These are phyloP conservation scores for Debaryomyces maramus DNA, from an alignment of 805 yeast species.

Conservation along the genomic window DNA sequence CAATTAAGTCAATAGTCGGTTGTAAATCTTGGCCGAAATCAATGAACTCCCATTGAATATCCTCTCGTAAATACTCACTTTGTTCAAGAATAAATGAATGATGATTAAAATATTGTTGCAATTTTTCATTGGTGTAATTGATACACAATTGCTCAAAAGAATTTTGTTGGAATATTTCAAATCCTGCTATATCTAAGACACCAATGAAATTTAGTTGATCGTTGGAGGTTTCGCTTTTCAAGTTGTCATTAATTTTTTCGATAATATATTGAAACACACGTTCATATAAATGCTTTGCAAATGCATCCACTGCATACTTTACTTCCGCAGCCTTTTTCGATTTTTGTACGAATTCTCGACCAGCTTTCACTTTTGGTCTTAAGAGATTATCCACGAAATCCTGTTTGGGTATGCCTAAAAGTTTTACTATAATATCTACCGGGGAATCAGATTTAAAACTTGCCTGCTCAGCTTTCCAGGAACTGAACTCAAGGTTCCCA, in stretches of 20 bases:
- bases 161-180: constrained; percentile 57
- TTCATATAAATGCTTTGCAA: constrained; percentile 86
- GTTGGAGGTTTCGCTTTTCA: constrained; percentile 36
- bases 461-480: constrained; percentile 76
- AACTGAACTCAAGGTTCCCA: constrained; percentile 78
- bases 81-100: constrained; percentile 62
- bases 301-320: constrained; percentile 76
- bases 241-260: constrained; percentile 66
- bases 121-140: constrained; percentile 59
- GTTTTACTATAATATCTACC: constrained; percentile 51
- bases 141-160: constrained; percentile 63
- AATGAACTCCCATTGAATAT: constrained; percentile 68
- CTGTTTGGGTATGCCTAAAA: constrained; percentile 62
- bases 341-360: constrained; percentile 80
- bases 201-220: constrained; percentile 46
- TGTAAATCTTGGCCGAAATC: constrained; percentile 95
- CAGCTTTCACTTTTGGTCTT: constrained; percentile 86
- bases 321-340: constrained; percentile 80
- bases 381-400: constrained; percentile 59
- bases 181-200: constrained; percentile 62
- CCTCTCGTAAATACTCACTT: constrained; percentile 58
- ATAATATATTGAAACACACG: constrained; percentile 78
- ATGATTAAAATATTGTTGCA: constrained; percentile 62
- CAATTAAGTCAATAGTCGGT: constrained; percentile 91
- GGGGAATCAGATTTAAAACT: constrained; percentile 51